A percentile compares a stretch with the other conserved stretches of the same genome.
These are phyloP conservation scores for Rhododendron henanense DNA, from an alignment of 148 eudicot species.

Conservation along the genomic window DNA sequence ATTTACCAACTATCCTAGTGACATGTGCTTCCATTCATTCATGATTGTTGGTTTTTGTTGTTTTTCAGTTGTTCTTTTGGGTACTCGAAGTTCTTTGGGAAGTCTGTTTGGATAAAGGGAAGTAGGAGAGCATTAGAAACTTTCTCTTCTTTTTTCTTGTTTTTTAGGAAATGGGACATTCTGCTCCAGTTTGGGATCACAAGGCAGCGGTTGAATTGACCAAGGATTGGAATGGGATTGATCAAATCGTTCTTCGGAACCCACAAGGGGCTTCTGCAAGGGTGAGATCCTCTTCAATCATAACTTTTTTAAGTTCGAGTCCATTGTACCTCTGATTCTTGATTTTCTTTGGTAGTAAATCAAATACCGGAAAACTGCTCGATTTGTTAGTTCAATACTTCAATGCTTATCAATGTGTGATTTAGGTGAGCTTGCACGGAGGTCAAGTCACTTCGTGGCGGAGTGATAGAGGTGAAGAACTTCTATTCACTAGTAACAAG, in stretches of 20 bases:
- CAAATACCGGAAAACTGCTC: not conserved
- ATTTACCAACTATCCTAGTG: constrained; percentile 10
- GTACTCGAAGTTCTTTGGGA: not conserved
- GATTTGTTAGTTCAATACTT: not conserved
- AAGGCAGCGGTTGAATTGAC: constrained; percentile 50
- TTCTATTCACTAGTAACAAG: constrained; percentile 81
- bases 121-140: not conserved
- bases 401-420: not conserved
- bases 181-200: constrained; percentile 69
- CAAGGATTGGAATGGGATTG: constrained; percentile 70
- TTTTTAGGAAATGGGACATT: constrained; percentile 60
- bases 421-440: constrained; percentile 78
- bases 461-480: constrained; percentile 84
- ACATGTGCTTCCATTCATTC: constrained; percentile 6
- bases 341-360: not conserved
- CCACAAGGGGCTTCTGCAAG: constrained; percentile 69
- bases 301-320: not conserved
- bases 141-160: not conserved
- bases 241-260: constrained; percentile 65
- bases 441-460: constrained; percentile 93
- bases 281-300: constrained; percentile 31
- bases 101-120: constrained; percentile 4
- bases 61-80: not conserved
- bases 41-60: not conserved
- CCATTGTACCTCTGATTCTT: constrained; percentile 2